phyloP scores from a whole-genome alignment of 257 asterid genomes.

The Solanum bulbocastanum region DNA sequence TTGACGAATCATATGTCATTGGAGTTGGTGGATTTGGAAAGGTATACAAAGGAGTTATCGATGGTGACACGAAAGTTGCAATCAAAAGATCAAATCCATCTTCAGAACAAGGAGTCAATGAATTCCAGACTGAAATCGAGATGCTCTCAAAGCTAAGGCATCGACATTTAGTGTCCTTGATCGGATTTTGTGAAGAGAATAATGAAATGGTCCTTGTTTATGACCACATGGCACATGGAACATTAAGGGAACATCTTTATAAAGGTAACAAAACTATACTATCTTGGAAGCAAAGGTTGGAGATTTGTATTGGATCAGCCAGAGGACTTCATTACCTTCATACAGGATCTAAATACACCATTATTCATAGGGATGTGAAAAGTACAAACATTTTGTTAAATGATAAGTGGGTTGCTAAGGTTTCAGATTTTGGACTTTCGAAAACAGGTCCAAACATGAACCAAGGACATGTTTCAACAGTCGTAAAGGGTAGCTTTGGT shows the following conservation, averaged over 20 bases:
- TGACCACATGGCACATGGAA: constrained; percentile 79
- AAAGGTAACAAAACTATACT: constrained; percentile 47
- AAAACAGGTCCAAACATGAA: constrained; percentile 81
- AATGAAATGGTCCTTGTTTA: constrained; percentile 83
- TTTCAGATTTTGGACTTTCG: constrained; percentile 78
- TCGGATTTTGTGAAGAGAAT: constrained; percentile 79
- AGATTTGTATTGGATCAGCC: constrained; percentile 76
- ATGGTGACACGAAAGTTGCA: constrained; percentile 53
- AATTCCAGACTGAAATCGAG: constrained; percentile 84
- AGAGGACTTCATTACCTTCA: constrained; percentile 85
- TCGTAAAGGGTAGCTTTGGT: constrained; percentile 84
- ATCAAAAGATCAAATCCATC: constrained; percentile 85
- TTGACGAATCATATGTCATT: constrained; percentile 77
- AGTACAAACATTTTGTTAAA: constrained; percentile 76
- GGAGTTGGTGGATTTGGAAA: constrained; percentile 94
- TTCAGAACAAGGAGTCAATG: constrained; percentile 77
- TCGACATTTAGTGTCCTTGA: constrained; percentile 68
- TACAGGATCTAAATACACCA: constrained; percentile 76
- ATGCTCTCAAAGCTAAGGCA: constrained; percentile 76
- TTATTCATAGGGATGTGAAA: constrained; percentile 87
- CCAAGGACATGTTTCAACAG: constrained; percentile 76
- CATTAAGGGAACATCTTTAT: constrained; percentile 76
- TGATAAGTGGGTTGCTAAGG: constrained; percentile 88
- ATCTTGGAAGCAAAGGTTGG: constrained; percentile 76
- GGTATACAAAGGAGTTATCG: constrained; percentile 72